phyloP scores from a whole-genome alignment of 2,329 filamentous ascomycete genomes.

The Chaetothyriales sp. region DNA sequence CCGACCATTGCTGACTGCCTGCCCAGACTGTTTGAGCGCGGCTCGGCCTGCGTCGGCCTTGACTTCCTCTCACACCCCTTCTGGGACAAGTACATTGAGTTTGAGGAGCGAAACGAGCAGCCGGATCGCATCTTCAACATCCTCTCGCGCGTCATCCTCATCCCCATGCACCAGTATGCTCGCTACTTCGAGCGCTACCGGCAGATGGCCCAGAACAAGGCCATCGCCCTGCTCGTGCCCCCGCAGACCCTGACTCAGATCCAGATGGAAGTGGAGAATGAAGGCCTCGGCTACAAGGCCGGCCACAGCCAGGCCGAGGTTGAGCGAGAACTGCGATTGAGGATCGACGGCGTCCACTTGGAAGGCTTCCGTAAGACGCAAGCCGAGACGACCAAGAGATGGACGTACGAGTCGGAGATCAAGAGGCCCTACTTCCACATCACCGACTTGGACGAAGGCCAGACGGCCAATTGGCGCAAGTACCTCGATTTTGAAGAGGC shows the following conservation, averaged over 20 bases:
- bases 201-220: slow-evolving; percentile 57
- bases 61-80: slow-evolving; percentile 93
- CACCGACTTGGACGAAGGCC: slow-evolving; percentile 72
- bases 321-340: slow-evolving; percentile 66
- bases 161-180: slow-evolving; percentile 91
- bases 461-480: slow-evolving; percentile 83
- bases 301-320: slow-evolving; percentile 60
- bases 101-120: slow-evolving; percentile 78
- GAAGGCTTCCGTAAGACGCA: slow-evolving; percentile 71
- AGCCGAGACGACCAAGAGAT: slow-evolving; percentile 77
- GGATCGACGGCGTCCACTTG: slow-evolving; percentile 68
- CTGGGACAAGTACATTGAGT: slow-evolving; percentile 98
- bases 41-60: slow-evolving; percentile 67
- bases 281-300: slow-evolving; percentile 39
- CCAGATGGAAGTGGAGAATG: slow-evolving; percentile 56
- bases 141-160: slow-evolving; percentile 65
- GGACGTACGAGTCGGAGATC: slow-evolving; percentile 88
- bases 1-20: slow-evolving; percentile 27
- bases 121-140: slow-evolving; percentile 77
- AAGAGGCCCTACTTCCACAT: slow-evolving; percentile 96
- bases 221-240: slow-evolving; percentile 59
- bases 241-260: slow-evolving; percentile 55
- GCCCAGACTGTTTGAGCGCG: slow-evolving; percentile 78
- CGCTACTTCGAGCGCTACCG: slow-evolving; percentile 89
- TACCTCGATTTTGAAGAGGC: slow-evolving; percentile 92